These are phyloP conservation scores for Russula lepida DNA, from an alignment of 768 basidiomycete species.

Conservation along the genomic window DNA sequence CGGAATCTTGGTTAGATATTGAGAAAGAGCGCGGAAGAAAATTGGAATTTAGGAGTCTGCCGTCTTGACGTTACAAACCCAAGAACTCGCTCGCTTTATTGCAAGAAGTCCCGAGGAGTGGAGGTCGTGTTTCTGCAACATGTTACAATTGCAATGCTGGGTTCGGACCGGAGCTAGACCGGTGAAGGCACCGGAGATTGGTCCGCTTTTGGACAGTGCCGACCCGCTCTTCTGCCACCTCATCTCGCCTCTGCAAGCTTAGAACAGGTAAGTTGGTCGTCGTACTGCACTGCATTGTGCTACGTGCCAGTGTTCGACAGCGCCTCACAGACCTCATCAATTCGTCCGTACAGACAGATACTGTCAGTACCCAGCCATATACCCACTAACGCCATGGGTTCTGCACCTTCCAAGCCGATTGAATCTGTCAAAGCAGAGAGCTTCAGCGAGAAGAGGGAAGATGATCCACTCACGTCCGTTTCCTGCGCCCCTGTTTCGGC, in stretches of 20 bases:
- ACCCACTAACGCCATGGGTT: conserved; percentile 28
- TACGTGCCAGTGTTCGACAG: too few species aligned
- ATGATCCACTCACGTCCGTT: conserved; percentile 14
- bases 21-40: too few species aligned
- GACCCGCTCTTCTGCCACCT: background rate
- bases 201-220: background rate
- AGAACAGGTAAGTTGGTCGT: background rate
- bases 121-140: too few species aligned
- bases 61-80: too few species aligned
- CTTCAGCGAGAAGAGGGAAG: conserved; percentile 21
- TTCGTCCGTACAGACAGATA: too few species aligned
- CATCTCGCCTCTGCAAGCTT: background rate
- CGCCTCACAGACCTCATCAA: too few species aligned
- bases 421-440: conserved; percentile 8
- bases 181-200: background rate
- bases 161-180: too few species aligned
- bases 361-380: background rate
- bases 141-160: too few species aligned
- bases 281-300: background rate
- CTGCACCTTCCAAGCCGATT: conserved; percentile 29
- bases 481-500: conserved; percentile 35
- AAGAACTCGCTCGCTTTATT: too few species aligned
- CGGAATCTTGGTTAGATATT: too few species aligned
- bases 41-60: too few species aligned
- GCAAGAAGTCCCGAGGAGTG: too few species aligned